Base-by-base conservation (phyloP, 257 asterid species). In the Euphrasia confusa region DNA sequence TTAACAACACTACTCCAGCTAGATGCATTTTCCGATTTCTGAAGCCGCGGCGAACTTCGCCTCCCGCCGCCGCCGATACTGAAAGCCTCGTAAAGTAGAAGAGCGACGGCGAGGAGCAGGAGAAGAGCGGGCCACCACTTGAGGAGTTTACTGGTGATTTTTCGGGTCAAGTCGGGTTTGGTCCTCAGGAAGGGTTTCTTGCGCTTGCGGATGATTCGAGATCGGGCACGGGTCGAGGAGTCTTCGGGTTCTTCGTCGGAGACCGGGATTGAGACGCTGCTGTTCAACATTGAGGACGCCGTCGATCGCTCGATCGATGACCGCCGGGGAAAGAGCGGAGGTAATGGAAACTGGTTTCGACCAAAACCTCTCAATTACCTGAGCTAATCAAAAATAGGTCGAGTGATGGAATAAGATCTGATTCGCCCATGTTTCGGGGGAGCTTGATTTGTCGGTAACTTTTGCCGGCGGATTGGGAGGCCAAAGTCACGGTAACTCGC, bases 91-190 rank as follows among this genome's bases (percentile, higher is more conserved):
- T 81, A 89, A 13, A 80, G 55, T 10, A 89, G 74, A 26, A 92
- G 80, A 2, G 78, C 69, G 26, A 72, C 78, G 11, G 88, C 85
- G 53, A 74, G 54, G 61, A 86, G 48, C 70, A 86, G 79, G 68
- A 89, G 74, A 39, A 89, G 56, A 35, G 74, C 77, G 40, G 89
- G 91, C 97, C 95, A 89, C 88, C 96, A 92, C 66, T 68, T 79
- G 54, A 82, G 72, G 39, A 92, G 75, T 49, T 53, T 73, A 55
- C 66, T 30, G 26, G 84, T 35, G 64, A 80, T 17, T 72, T 73
- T 74, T 27, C 74, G 82, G 40, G 79, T 65, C 57, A 75, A 68
- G 63, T 72, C 78, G 37, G 78, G 76, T 68, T 83, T 78, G 68
- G 77, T 75, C 63, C 84, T 77, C 4, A 56, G 68, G 11, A 78